Percentiles rank a stretch among this genome's conserved stretches.
These are phyloP conservation scores for Xylaria multiplex DNA, from an alignment of 2,329 filamentous ascomycete species.

Conservation along the genomic window DNA sequence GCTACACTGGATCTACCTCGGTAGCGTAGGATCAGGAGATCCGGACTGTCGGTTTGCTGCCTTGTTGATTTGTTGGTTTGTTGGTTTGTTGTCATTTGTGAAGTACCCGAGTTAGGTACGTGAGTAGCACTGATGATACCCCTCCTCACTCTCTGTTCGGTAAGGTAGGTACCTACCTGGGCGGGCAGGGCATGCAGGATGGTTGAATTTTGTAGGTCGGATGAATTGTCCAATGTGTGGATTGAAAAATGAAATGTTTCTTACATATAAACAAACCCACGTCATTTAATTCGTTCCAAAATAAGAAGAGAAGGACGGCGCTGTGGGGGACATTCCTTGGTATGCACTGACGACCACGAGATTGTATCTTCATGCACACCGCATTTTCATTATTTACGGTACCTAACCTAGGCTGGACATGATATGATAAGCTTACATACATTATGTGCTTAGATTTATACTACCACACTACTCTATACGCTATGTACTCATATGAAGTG, in stretches of 20 bases:
- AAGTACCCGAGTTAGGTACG: no score
- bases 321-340: slow-evolving; percentile 22
- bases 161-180: neutral
- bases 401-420: neutral
- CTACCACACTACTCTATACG: no score
- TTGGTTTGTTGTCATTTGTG: neutral
- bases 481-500: no score
- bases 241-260: slow-evolving; percentile 17
- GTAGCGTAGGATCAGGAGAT: neutral
- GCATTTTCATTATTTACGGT: slow-evolving; percentile 23
- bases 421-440: no score
- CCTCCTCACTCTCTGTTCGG: neutral
- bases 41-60: slow-evolving; percentile 2
- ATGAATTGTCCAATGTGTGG: slow-evolving; percentile 17
- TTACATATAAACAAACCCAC: slow-evolving; percentile 25
- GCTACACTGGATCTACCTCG: neutral
- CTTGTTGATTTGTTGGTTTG: neutral
- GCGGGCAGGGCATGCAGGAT: neutral
- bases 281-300: slow-evolving; percentile 25
- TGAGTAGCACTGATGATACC: neutral
- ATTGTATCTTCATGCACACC: slow-evolving; percentile 35
- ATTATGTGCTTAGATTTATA: no score
- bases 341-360: slow-evolving; percentile 23
- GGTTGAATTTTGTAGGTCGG: neutral
- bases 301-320: slow-evolving; percentile 2